phyloP scores from a whole-genome alignment of 257 asterid species.

The Ilex asprella region DNA sequence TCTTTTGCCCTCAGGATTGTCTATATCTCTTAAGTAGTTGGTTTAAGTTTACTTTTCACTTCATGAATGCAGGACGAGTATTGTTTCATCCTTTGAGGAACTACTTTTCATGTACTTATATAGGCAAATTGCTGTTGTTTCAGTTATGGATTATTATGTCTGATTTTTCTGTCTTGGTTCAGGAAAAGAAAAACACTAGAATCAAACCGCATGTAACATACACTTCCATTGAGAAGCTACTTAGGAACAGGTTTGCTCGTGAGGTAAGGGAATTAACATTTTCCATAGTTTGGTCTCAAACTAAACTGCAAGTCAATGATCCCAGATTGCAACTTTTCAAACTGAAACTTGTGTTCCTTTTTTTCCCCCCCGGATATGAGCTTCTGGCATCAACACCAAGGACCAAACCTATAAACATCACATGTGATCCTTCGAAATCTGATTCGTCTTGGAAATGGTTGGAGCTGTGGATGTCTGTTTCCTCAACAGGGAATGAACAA shows the following conservation, averaged over 20 bases:
- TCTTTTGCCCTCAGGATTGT: too few relatives aligned
- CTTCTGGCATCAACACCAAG: slow-evolving; percentile 72
- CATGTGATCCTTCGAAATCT: slow-evolving; percentile 79
- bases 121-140: too few relatives aligned
- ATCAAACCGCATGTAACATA: slow-evolving; percentile 29
- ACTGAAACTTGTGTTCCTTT: slow-evolving; percentile 5
- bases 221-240: slow-evolving; percentile 70
- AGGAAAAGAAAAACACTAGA: slow-evolving; percentile 36
- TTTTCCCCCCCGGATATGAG: slow-evolving; percentile 28
- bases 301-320: not conserved
- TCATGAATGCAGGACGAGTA: too few relatives aligned
- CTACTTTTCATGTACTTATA: too few relatives aligned
- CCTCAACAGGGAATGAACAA: slow-evolving; percentile 40
- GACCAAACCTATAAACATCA: slow-evolving; percentile 54
- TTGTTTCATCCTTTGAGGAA: too few relatives aligned
- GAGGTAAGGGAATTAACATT: slow-evolving; percentile 44
- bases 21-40: too few relatives aligned
- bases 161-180: slow-evolving; percentile 23
- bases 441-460: slow-evolving; percentile 96
- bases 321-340: not conserved
- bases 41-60: too few relatives aligned
- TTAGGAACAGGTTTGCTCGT: slow-evolving; percentile 74
- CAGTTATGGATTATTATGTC: slow-evolving; percentile 2
- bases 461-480: slow-evolving; percentile 86
- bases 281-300: too few relatives aligned